These are phyloP conservation scores for Ramularia endophylla DNA, from an alignment of 2,329 filamentous ascomycete species.

Conservation along the genomic window DNA sequence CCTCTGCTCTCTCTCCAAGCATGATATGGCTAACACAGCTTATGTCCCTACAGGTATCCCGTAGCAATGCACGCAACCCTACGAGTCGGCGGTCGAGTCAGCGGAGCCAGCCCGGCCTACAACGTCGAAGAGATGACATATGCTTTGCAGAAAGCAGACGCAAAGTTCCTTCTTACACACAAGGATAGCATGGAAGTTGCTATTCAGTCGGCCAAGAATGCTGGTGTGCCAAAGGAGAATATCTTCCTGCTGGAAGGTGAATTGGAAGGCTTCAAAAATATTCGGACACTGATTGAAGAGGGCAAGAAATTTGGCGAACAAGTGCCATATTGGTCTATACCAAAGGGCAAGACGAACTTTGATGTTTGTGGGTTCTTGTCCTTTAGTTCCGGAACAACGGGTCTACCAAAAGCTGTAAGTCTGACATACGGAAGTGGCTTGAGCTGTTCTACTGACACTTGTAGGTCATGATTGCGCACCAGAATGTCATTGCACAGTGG, in stretches of 20 bases:
- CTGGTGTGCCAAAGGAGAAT: constrained; percentile 47
- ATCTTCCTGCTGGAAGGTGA: constrained; percentile 54
- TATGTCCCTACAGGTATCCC: no score
- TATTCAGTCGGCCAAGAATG: constrained; percentile 47
- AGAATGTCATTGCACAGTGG: constrained; percentile 55
- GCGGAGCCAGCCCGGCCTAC: constrained; percentile 59
- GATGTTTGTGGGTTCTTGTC: constrained; percentile 51
- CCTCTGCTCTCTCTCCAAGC: no score
- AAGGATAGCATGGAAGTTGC: constrained; percentile 52
- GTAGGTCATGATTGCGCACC: constrained; percentile 48
- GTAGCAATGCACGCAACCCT: constrained; percentile 55
- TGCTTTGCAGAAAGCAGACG: constrained; percentile 52
- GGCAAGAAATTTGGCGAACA: constrained; percentile 40
- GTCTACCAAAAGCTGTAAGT: constrained; percentile 46
- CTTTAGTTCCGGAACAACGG: constrained; percentile 47
- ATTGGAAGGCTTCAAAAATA: constrained; percentile 44
- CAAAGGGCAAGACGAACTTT: constrained; percentile 49
- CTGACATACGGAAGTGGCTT: constrained; percentile 16
- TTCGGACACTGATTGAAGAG: constrained; percentile 41
- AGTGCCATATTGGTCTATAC: constrained; percentile 44
- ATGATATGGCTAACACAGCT: no score
- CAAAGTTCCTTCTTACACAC: constrained; percentile 54
- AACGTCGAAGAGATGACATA: constrained; percentile 64
- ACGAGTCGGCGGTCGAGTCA: constrained; percentile 51
- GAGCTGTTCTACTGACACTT: background rate